Evolutionary conservation across 768 basidiomycete genomes (phyloP).

Genomic region (Lyophyllum atratum): DNA sequence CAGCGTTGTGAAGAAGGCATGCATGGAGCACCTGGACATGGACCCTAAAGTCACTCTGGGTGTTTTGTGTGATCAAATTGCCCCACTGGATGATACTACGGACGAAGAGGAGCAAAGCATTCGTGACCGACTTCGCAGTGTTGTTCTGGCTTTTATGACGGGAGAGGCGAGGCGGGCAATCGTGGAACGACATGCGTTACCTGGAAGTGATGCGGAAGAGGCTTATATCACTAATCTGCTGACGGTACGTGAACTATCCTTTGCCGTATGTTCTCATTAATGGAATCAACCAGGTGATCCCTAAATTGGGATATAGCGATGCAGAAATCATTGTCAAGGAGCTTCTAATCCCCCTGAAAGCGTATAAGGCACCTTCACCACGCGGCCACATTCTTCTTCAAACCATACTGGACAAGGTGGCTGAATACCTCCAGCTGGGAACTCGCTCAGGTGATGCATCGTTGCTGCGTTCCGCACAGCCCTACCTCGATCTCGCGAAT

Average conservation of each 20-base stretch:
- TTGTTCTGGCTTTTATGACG: conserved; percentile 63
- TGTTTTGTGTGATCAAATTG: conserved; percentile 70
- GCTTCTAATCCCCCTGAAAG: conserved; percentile 51
- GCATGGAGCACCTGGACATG: conserved; percentile 64
- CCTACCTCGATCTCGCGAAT: conserved; percentile 49
- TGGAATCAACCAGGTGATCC: conserved; percentile 43
- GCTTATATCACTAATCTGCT: conserved; percentile 49
- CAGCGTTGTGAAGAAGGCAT: conserved; percentile 56
- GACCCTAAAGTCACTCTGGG: conserved; percentile 60
- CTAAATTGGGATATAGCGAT: conserved; percentile 41
- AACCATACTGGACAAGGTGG: conserved; percentile 19
- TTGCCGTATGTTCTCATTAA: neutral
- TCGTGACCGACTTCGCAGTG: conserved; percentile 54
- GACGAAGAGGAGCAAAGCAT: conserved; percentile 62
- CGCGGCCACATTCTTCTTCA: conserved; percentile 41
- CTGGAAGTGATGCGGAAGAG: conserved; percentile 47
- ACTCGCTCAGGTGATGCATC: conserved; percentile 22
- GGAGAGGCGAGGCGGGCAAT: conserved; percentile 51
- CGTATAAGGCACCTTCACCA: conserved; percentile 35
- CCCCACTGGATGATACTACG: conserved; percentile 47
- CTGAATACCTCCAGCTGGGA: conserved; percentile 12
- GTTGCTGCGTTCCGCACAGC: conserved; percentile 37
- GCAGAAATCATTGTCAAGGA: conserved; percentile 51
- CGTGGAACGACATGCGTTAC: conserved; percentile 42
- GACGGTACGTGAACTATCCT: conserved; percentile 38